Percentiles rank a stretch among this genome's conserved stretches.
Conservation (phyloP, 768 basidiomycete species). For the Kwoniella sp. region DNA sequence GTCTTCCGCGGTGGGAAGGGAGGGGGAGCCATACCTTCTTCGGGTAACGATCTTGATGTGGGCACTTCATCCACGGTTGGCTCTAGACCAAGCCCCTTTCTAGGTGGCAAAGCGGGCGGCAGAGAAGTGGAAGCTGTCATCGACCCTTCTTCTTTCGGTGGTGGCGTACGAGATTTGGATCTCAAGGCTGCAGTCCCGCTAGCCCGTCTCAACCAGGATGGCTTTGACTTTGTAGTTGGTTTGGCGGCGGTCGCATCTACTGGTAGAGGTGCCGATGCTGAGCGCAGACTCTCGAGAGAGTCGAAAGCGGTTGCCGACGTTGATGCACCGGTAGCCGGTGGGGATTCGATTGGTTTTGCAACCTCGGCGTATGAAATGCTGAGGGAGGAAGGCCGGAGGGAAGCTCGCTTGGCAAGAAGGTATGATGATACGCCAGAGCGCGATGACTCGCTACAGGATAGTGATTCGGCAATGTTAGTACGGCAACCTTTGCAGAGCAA, state of each 20-base stretch:
- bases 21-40: slow-evolving; percentile 18
- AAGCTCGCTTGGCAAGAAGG: slow-evolving; percentile 39
- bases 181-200: slow-evolving; percentile 34
- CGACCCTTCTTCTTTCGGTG: slow-evolving; percentile 23
- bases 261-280: slow-evolving; percentile 4
- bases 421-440: slow-evolving; percentile 27
- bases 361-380: slow-evolving; percentile 42
- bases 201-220: slow-evolving; percentile 45
- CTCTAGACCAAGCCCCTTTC: slow-evolving; percentile 25
- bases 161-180: slow-evolving; percentile 38
- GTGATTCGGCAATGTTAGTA: too few species aligned
- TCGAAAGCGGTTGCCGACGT: slow-evolving; percentile 15
- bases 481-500: too few species aligned
- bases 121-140: slow-evolving; percentile 31
- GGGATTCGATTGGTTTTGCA: slow-evolving; percentile 29
- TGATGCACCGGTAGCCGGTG: not conserved
- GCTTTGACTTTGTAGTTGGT: slow-evolving; percentile 41
- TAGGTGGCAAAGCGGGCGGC: slow-evolving; percentile 41
- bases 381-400: slow-evolving; percentile 46
- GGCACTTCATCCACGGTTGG: not conserved
- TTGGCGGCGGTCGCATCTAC: slow-evolving; percentile 12
- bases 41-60: slow-evolving; percentile 16
- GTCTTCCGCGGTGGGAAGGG: slow-evolving; percentile 29
- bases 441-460: slow-evolving; percentile 14
- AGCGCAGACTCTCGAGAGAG: slow-evolving; percentile 14